phyloP scores from a whole-genome alignment of 2,329 filamentous ascomycete species.

The Penicillium italicum region DNA sequence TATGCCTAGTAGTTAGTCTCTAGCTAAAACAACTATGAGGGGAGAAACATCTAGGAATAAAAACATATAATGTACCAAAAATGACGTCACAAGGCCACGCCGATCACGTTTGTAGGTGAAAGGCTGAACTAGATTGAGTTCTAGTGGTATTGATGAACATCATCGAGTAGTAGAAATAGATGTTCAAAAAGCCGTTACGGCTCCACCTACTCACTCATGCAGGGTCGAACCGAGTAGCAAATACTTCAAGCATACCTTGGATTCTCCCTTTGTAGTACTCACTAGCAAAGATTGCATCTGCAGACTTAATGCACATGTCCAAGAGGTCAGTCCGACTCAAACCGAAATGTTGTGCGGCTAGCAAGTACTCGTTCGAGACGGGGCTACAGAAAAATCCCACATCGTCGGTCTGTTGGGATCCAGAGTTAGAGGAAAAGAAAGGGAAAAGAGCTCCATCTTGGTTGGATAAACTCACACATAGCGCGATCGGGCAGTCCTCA shows the following conservation, averaged over 20 bases:
- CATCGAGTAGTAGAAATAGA: no score
- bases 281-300: slow-evolving; percentile 65
- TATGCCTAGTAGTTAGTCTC: no score
- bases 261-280: slow-evolving; percentile 53
- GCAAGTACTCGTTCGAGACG: slow-evolving; percentile 70
- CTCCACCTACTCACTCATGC: neutral
- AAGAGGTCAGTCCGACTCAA: slow-evolving; percentile 51
- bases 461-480: slow-evolving; percentile 58
- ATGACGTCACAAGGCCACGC: no score
- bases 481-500: slow-evolving; percentile 57
- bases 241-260: slow-evolving; percentile 20
- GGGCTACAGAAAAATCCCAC: slow-evolving; percentile 76
- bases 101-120: no score
- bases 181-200: no score
- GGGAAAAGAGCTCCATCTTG: neutral
- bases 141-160: neutral
- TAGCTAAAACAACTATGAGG: no score
- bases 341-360: slow-evolving; percentile 68
- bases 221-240: slow-evolving; percentile 13
- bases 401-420: slow-evolving; percentile 65
- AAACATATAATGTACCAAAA: no score
- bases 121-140: no score
- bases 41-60: no score
- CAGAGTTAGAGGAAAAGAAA: neutral
- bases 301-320: slow-evolving; percentile 56